Evolutionary conservation across 176 grass and related monocot species (phyloP), one percentile per base, ranked within the genome.

Genomic region (Oryza glumipatula): DNA sequence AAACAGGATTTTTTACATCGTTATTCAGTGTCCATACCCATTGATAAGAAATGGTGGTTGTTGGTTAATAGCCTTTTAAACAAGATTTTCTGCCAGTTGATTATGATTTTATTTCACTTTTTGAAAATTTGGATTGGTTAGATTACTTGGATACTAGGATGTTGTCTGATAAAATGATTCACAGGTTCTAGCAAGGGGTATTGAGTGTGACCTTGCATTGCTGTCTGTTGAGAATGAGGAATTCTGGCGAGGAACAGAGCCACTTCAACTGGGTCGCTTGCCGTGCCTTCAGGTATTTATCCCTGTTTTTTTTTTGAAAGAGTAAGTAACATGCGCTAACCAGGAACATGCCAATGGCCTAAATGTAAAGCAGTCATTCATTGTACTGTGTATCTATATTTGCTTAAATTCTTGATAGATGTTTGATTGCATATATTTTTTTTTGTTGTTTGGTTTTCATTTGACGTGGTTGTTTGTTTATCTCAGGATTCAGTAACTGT

Each of bases 201-300:
- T 87, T 11, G 96, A 99, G 83, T 99, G 96, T 44, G 96, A 99
- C 78, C 94, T 99, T 92, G 96, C 96, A 65, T 88, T 99, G 80
- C 88, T 99, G 30, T 94, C 96, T 60, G 93, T 99, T 70, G 96
- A 99, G 84, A 96, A 85, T 84, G 93, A 96, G 75, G 94, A 99
- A 43, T 99, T 99, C 68, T 96, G 96, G 96, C 88, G 78, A 92
- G 93, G 91, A 83, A 85, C 93, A 71, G 78, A 99, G 56, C 86
- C 93, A 90, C 93, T 99, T 89, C 77, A 73, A 49, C 83, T 99
- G 87, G 96, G 93, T 71, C 89, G 88, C 30, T 90, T 99, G 82
- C 96, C 96, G 88, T 87, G 87, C 65, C 96, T 99, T 89, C 96
- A 99, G 96, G 96, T 96, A 83, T 83, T 28, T 16, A 64, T 47